Evolutionary conservation across 331 rosid species (phyloP), one percentile per base, ranked within the genome.

Genomic region (Spiraea crenata): DNA sequence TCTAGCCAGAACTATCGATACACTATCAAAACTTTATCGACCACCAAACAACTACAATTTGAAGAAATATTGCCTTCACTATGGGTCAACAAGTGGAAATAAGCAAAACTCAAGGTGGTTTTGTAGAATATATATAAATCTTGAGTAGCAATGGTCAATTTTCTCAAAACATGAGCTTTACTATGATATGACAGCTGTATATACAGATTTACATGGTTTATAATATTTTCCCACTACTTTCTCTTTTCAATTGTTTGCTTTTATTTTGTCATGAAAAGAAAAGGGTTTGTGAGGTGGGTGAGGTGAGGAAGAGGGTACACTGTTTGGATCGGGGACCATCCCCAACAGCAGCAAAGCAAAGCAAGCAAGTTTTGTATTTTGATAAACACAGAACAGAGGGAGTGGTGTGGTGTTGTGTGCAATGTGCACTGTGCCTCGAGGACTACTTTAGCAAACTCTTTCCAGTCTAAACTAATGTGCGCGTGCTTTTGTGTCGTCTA

Each of bases 401-500:
- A 12, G 12, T 3, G 49, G 49, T 45, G 54, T 49, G 54, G 4
- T 49, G 19, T 49, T 46, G 41, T 63, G 51, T 66, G 49, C 15
- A 16, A n/a, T 79, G 83, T 63, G 69, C 65, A 20, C 5, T 7
- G 52, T 72, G 77, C 47, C 1, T 25, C 31, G 31, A 25, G 31
- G 31, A 25, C 55, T 9, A 39, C 84, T 76, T 70, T 71, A 49
- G 70, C 63, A 17, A n/a, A 37, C 8, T 19, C 44, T 66, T 78
- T 66, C 20, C 44, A 14, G 66, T 48, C 5, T 41, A 66, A 65
- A 75, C 68, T 54, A 68, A 11, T 19, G 37, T 38, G 47, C 72
- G 78, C 84, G 51, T 75, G 78, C 80, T 11, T 69, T 75, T 71
- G 25, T 50, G 83, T 67, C 66, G 48, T 39, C 48, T 61, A 39